Evolutionary conservation across 1,139 yeast species (phyloP).

Genomic region (Hyphopichia khmerensis): DNA sequence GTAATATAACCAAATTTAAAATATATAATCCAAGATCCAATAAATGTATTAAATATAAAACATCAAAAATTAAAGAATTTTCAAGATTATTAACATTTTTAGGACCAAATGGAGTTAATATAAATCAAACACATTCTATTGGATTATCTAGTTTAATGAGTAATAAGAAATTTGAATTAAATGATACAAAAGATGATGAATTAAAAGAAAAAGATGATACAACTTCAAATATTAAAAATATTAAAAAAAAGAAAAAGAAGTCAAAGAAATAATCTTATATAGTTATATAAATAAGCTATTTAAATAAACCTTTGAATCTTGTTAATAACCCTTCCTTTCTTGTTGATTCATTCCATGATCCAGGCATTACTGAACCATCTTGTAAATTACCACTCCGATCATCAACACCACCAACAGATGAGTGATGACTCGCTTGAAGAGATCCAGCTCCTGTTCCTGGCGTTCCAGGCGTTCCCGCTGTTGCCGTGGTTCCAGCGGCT

Average conservation of each 20-base stretch:
- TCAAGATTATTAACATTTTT: conserved; percentile 76
- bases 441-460: background rate
- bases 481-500: background rate
- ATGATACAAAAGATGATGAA: conserved; percentile 11
- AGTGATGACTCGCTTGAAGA: background rate
- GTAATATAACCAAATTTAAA: conserved; percentile 55
- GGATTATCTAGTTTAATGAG: conserved; percentile 46
- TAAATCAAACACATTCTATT: conserved; percentile 16
- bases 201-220: conserved; percentile 9
- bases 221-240: conserved; percentile 13
- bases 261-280: conserved; percentile 15
- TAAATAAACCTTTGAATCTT: conserved; percentile 34
- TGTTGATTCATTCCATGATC: background rate
- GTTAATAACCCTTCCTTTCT: conserved; percentile 29
- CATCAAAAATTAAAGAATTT: conserved; percentile 72
- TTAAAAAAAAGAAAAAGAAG: conserved; percentile 23
- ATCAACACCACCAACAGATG: background rate
- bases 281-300: too few relatives aligned
- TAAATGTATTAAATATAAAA: conserved; percentile 58
- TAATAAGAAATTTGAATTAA: conserved; percentile 32
- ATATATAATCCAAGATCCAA: conserved; percentile 74
- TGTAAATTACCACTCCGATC: background rate
- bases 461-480: background rate
- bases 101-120: conserved; percentile 66
- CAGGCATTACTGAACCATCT: background rate